These are phyloP conservation scores for Ilyonectria robusta DNA, from an alignment of 2,329 filamentous ascomycete species.

Conservation along the genomic window DNA sequence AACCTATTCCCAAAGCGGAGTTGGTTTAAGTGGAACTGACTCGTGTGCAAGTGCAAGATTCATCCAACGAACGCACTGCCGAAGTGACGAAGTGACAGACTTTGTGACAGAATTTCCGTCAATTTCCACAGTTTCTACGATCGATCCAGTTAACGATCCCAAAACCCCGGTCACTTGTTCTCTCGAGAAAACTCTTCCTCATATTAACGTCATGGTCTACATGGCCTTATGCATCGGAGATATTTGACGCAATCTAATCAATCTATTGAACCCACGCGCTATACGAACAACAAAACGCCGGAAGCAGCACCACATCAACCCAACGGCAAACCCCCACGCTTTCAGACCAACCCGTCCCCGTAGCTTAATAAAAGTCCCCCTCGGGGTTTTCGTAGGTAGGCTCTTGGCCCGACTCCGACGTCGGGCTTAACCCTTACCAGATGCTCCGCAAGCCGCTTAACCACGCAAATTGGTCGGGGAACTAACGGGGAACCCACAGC, in stretches of 20 bases:
- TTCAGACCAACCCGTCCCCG: constrained; percentile 5
- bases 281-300: constrained; percentile 10
- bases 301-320: constrained; percentile 8
- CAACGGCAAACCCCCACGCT: constrained; percentile 25
- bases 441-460: constrained; percentile 19
- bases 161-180: not conserved
- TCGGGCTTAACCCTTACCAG: constrained; percentile 7
- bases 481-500: constrained; percentile 22
- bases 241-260: constrained; percentile 12
- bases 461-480: constrained; percentile 30
- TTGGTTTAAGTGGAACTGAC: not conserved
- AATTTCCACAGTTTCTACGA: no score
- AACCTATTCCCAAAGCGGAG: not conserved
- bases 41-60: not conserved
- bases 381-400: not conserved
- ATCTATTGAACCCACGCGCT: constrained; percentile 10
- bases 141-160: not conserved
- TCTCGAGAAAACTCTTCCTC: not conserved
- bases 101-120: not conserved
- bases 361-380: not conserved
- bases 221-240: not conserved
- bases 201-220: not conserved
- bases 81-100: not conserved
- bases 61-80: not conserved
- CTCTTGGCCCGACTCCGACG: constrained; percentile 1